These are phyloP conservation scores for Trichosanthes cucumerina DNA, from an alignment of 306 rosid genomes.

Conservation along the genomic window DNA sequence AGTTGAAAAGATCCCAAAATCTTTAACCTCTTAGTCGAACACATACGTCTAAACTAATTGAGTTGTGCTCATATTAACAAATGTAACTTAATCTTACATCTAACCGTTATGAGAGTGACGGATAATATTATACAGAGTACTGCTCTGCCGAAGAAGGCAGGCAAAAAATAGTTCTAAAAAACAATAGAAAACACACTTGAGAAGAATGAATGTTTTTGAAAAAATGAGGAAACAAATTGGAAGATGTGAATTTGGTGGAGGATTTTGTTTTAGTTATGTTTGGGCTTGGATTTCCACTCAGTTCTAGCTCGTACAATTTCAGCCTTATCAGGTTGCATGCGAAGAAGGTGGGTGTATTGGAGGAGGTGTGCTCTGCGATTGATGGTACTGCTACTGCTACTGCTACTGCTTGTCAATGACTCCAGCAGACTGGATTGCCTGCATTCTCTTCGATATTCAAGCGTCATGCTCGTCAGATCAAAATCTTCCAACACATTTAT, in stretches of 20 bases:
- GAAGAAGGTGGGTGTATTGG: conserved; percentile 70
- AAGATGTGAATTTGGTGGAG: too few species aligned
- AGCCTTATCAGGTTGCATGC: conserved; percentile 46
- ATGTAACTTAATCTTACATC: neutral
- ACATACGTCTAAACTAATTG: too few species aligned
- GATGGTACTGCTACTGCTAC: neutral
- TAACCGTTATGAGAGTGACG: neutral
- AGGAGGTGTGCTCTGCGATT: conserved; percentile 28
- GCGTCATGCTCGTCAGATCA: conserved; percentile 57
- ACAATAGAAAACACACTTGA: too few species aligned
- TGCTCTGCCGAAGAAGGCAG: too few species aligned
- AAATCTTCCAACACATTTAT: conserved; percentile 46
- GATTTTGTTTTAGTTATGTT: neutral
- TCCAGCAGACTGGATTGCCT: conserved; percentile 61
- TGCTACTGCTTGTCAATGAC: conserved; percentile 56
- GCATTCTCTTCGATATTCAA: conserved; percentile 83
- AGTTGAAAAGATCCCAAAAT: too few species aligned
- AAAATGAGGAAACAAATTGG: too few species aligned
- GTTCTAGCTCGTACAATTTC: conserved; percentile 83
- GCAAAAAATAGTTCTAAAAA: too few species aligned
- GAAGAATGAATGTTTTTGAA: too few species aligned
- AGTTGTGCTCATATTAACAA: too few species aligned
- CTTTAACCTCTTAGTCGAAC: too few species aligned
- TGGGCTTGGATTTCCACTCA: conserved; percentile 42
- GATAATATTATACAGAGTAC: too few species aligned